Percentiles rank a stretch among this genome's conserved stretches.
Evolutionary conservation across 2,329 filamentous ascomycete genomes (phyloP).

Genomic region (Cordyceps pruinosa): DNA sequence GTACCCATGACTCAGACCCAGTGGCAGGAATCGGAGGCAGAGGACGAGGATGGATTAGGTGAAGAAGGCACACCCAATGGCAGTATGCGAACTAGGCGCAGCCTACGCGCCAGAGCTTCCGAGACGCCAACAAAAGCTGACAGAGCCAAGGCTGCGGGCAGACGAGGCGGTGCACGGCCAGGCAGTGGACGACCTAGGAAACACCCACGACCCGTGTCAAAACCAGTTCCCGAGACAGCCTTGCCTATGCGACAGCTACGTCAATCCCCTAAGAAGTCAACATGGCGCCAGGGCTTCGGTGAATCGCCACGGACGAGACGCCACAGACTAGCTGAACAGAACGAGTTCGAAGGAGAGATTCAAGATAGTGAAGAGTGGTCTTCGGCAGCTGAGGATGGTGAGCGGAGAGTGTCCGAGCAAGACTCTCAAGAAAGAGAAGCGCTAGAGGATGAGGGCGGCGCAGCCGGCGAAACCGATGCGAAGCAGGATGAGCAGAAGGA

Average conservation of each 20-base stretch:
- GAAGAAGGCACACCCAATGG: conserved; percentile 17
- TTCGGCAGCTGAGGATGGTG: conserved; percentile 4
- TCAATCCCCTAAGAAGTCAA: not conserved
- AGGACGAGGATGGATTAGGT: not conserved
- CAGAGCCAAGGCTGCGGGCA: conserved; percentile 26
- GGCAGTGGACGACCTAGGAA: conserved; percentile 34
- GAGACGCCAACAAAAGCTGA: conserved; percentile 16
- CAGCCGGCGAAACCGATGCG: not conserved
- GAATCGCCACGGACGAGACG: not conserved
- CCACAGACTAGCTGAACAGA: not conserved
- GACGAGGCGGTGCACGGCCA: conserved; percentile 32
- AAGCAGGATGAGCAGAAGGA: conserved; percentile 17
- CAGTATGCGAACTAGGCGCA: not conserved
- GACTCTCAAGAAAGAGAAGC: conserved; percentile 6
- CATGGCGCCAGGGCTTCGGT: not conserved
- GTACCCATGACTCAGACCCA: not conserved
- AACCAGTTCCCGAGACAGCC: conserved; percentile 7
- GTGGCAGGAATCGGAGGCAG: conserved; percentile 6
- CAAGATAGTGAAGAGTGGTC: conserved; percentile 20
- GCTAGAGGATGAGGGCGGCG: not conserved
- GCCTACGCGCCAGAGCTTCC: conserved; percentile 18
- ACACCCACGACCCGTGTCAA: conserved; percentile 24
- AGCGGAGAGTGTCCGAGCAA: not conserved
- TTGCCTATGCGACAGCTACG: not conserved
- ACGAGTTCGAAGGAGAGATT: conserved; percentile 18